Base-by-base conservation (phyloP, 331 rosid genomes). In the Rhamnella rubrinervis region DNA sequence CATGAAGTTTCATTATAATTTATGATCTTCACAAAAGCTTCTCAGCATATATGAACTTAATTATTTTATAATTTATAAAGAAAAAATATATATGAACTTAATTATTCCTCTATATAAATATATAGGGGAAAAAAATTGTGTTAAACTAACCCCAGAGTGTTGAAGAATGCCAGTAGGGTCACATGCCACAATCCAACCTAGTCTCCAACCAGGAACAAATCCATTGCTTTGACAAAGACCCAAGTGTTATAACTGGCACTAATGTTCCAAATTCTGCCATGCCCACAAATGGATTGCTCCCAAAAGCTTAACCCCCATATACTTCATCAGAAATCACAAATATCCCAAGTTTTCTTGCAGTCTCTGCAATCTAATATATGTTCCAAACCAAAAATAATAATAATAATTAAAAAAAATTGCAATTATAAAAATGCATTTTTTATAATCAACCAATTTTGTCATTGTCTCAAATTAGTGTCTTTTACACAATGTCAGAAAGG, bases 161-260 rank as follows among this genome's bases (percentile, higher is more conserved):
- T 4, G 25, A 47, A 85, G 65, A 59, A 79, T 41, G 25, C 55
- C 52, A 8, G 67, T 23, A 16, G 85, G 83, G 41, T 85, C 89
- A 53, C 26, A 50, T 10, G 62, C 31, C 35, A 80, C 87, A 50
- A 80, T 71, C 87, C 87, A 85, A 18, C 85, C 85, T 40, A 82
- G 67, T 71, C 81, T 63, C 89, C 83, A 82, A 25, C 89, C 89
- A 50, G 83, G 87, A 63, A 82, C 80, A 23, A 23, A 68, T 7
- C 81, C 79, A 82, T 71, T 75, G 60, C 81, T 79, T 85, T 4
- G 87, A 82, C 37, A 85, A 60, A n/a, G 83, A 82, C n/a, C 89
- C 83, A 5, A 82, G 78, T 4, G 83, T 82, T 11, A 85, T 40
- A 8, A 85, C 83, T n/a, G 85, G 89, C 20, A 62, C 81, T 15